Conservation (phyloP, 495 filamentous ascomycete genomes). For the Apodospora peruviana region DNA sequence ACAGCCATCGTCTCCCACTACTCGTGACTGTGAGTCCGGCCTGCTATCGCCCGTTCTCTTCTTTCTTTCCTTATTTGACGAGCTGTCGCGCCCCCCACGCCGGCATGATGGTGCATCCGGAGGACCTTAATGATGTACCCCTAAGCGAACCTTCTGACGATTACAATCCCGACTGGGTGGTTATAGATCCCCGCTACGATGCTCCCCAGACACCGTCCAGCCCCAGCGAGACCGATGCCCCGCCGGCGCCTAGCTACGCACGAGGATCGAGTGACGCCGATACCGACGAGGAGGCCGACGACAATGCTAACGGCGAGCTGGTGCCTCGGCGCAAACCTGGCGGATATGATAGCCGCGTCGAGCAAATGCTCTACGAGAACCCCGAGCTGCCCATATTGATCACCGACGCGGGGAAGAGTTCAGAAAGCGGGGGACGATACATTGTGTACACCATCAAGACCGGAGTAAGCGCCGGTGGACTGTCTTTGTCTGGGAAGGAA, state of each 20-base stretch:
- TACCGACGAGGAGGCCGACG: slow-evolving; percentile 49
- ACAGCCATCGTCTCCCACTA: slow-evolving; percentile 57
- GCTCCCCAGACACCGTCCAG: slow-evolving; percentile 38
- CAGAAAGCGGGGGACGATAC: slow-evolving; percentile 79
- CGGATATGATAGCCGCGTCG: slow-evolving; percentile 89
- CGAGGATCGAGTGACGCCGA: slow-evolving; percentile 24
- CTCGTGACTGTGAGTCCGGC: slow-evolving; percentile 41
- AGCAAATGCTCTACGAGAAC: slow-evolving; percentile 94
- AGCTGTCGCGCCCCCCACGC: too few species aligned
- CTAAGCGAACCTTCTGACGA: slow-evolving; percentile 16
- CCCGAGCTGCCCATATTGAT: slow-evolving; percentile 85
- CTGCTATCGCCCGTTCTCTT: neutral
- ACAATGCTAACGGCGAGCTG: slow-evolving; percentile 44
- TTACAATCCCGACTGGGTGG: slow-evolving; percentile 40
- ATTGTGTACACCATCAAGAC: slow-evolving; percentile 97
- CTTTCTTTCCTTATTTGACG: neutral
- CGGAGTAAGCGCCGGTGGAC: slow-evolving; percentile 54
- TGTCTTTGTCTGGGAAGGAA: neutral
- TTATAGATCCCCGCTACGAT: slow-evolving; percentile 39
- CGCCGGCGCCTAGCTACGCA: slow-evolving; percentile 22
- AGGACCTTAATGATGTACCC: slow-evolving; percentile 22
- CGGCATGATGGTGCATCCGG: slow-evolving; percentile 27
- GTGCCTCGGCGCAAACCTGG: slow-evolving; percentile 64
- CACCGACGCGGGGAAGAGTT: slow-evolving; percentile 89
- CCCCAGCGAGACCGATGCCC: slow-evolving; percentile 32